phyloP scores from a whole-genome alignment of 305 asterid genomes.

The Fraxinus nigra region DNA sequence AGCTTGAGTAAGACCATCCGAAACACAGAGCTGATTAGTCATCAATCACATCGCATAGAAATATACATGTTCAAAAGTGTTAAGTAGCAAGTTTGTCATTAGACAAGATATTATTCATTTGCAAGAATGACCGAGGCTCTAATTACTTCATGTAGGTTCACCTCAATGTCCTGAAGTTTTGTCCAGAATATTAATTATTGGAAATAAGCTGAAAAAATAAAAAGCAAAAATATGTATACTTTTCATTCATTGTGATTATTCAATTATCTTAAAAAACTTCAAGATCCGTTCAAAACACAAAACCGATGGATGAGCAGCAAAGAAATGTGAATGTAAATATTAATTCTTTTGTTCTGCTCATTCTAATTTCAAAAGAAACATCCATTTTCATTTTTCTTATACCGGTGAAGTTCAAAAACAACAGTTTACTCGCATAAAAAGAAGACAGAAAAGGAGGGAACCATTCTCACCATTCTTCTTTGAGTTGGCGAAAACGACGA shows the following conservation, averaged over 20 bases:
- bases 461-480: slow-evolving; percentile 70
- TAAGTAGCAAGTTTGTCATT: neutral
- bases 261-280: neutral
- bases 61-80: neutral
- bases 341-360: neutral
- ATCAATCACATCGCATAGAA: neutral
- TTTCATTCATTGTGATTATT: neutral
- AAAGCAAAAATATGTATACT: neutral
- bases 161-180: neutral
- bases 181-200: neutral
- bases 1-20: neutral
- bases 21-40: neutral
- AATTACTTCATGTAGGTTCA: neutral
- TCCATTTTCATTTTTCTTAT: neutral
- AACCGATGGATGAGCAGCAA: neutral
- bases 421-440: neutral
- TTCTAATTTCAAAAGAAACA: neutral
- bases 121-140: neutral
- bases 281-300: neutral
- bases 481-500: slow-evolving; percentile 74
- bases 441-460: neutral
- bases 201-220: neutral
- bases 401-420: neutral
- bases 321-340: neutral
- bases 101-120: neutral